Evolutionary conservation across 176 grass and related monocot species (phyloP), one percentile per base, ranked within the genome.

Genomic region (Poa pratensis): DNA sequence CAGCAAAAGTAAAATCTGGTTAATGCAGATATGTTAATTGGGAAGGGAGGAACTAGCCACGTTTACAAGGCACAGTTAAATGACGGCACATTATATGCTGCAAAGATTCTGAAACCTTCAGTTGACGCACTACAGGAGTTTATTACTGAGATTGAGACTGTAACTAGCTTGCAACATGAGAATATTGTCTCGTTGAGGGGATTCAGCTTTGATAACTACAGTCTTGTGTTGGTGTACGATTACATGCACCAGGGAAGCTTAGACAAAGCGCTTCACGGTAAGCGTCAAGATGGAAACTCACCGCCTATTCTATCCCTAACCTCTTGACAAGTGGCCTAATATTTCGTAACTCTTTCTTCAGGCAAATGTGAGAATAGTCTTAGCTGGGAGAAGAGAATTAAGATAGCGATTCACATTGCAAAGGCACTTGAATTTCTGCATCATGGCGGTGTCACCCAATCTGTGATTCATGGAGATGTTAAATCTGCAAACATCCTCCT

Each of bases 401-500:
- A 86, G 53, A 90, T 99, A 49, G 94, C 90, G 24, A 71, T 92
- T 37, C 92, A 89, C 76, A 85, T 92, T 51, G 90, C 92, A 61
- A 91, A 92, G 79, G 97, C 94, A 79, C 88, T 99, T 79, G 86
- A 94, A 73, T 96, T 92, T 90, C 80, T 99, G 58, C 97, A 99
- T 89, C 70, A 59, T 35, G 89, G 93, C 2, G 61, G 83, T 75
- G 80, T 81, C 42, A 85, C 78, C 16, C 55, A 91, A 27, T 89
- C 90, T 83, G 91, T 92, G 79, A 91, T 99, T 62, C 97, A 99
- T 73, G 89, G 91, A 84, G 97, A 99, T 90, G 87, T 99, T 6
- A 99, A 99, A 50, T 99, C 94, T 81, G 96, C 97, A 43, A 99
- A 99, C 83, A 91, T 96, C 87, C 94, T 99, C 24, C 92, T 99